Percentiles rank a stretch among this genome's conserved stretches.
These are phyloP conservation scores for Thuidium tamariscinum DNA, from an alignment of 225 moss, liverwort and hornwort species.

Conservation along the genomic window DNA sequence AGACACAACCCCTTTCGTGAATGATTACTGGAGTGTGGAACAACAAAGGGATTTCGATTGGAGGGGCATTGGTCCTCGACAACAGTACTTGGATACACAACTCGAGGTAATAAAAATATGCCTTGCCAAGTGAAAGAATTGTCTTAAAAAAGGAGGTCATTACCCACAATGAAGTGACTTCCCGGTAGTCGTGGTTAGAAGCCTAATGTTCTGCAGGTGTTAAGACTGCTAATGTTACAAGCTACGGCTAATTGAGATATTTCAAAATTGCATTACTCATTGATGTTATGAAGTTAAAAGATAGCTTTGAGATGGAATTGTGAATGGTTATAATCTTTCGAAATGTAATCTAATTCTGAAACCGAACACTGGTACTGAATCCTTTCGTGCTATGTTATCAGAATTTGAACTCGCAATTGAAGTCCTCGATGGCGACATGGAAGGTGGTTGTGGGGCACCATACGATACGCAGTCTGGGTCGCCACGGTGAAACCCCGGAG, in stretches of 20 bases:
- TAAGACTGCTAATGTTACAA: neutral
- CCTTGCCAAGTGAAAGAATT: neutral
- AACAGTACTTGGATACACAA: slow-evolving; percentile 31
- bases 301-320: neutral
- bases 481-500: slow-evolving; percentile 54
- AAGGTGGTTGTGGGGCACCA: slow-evolving; percentile 76
- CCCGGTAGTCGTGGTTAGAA: neutral
- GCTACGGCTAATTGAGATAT: neutral
- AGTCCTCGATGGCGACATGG: slow-evolving; percentile 49
- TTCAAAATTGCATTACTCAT: neutral
- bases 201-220: no score
- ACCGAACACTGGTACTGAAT: neutral
- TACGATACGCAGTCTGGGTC: slow-evolving; percentile 60
- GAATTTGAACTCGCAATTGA: slow-evolving; percentile 27
- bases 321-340: neutral
- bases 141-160: no score
- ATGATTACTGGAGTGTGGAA: slow-evolving; percentile 41
- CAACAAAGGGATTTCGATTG: slow-evolving; percentile 40
- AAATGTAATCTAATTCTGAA: neutral
- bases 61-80: slow-evolving; percentile 45
- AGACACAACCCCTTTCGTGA: slow-evolving; percentile 65
- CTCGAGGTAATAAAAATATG: slow-evolving; percentile 12
- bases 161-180: no score
- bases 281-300: neutral
- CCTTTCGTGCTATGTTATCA: neutral